These are phyloP conservation scores for Nemania sp. DNA, from an alignment of 2,329 filamentous ascomycete genomes.

Conservation along the genomic window DNA sequence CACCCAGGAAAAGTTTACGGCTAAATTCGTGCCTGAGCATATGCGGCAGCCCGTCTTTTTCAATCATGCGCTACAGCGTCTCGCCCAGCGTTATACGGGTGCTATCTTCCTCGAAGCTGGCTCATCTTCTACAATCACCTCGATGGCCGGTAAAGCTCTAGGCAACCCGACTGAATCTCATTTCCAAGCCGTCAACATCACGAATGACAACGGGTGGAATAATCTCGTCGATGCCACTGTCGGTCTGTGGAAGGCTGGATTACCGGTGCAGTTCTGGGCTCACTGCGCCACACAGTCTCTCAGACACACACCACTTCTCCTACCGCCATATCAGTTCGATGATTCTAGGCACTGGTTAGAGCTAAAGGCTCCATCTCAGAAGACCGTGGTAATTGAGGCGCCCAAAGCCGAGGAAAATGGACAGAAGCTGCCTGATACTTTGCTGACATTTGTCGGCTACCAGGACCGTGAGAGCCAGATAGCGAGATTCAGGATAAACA, in stretches of 20 bases:
- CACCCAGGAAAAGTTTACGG: background rate
- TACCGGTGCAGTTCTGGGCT: conserved; percentile 45
- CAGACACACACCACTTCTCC: conserved; percentile 30
- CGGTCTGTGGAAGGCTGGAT: conserved; percentile 48
- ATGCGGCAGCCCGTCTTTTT: conserved; percentile 52
- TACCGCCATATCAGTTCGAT: conserved; percentile 52
- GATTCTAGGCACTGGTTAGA: conserved; percentile 46
- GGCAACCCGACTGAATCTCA: conserved; percentile 12
- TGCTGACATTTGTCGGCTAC: conserved; percentile 40
- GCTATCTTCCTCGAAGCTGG: conserved; percentile 50
- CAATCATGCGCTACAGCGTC: conserved; percentile 46
- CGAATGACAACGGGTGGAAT: conserved; percentile 23
- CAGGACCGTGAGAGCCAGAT: conserved; percentile 28
- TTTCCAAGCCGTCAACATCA: conserved; percentile 30
- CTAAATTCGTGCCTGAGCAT: conserved; percentile 42
- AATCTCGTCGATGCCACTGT: conserved; percentile 35
- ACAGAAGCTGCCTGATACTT: conserved; percentile 14
- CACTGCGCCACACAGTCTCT: conserved; percentile 39
- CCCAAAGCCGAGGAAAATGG: conserved; percentile 4
- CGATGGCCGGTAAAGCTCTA: conserved; percentile 40
- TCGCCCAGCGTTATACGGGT: conserved; percentile 38
- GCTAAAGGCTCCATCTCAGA: conserved; percentile 29
- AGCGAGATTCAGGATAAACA: conserved; percentile 50
- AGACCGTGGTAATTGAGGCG: background rate
- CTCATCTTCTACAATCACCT: conserved; percentile 43